Evolutionary conservation across 192 early-diverging fungal genomes (phyloP).

Genomic region (Chytriomyces hyalinus): DNA sequence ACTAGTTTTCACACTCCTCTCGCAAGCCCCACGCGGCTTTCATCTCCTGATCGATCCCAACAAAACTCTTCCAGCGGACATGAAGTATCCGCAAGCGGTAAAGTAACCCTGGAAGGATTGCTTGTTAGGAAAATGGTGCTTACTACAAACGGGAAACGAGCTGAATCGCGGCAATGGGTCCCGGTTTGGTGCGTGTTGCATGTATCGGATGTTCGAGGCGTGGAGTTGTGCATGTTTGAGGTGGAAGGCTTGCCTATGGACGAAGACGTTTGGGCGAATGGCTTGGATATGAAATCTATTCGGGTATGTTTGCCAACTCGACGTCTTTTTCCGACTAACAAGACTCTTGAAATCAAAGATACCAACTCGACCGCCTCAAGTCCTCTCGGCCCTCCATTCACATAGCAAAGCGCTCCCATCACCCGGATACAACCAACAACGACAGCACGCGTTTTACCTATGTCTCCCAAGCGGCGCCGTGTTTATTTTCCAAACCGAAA

Average conservation of each 20-base stretch:
- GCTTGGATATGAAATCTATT: not conserved
- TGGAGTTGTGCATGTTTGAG: conserved; percentile 82
- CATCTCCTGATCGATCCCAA: too few relatives aligned
- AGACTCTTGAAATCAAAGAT: conserved; percentile 21
- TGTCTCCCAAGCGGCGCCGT: conserved; percentile 81
- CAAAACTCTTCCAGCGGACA: too few relatives aligned
- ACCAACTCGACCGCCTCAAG: conserved; percentile 26
- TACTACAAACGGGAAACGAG: conserved; percentile 55
- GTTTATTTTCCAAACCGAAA: conserved; percentile 86
- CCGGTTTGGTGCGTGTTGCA: conserved; percentile 73
- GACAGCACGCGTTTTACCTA: conserved; percentile 85
- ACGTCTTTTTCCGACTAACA: conserved; percentile 11
- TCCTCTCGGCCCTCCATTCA: conserved; percentile 73
- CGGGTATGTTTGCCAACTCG: not conserved
- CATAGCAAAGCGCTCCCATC: conserved; percentile 83
- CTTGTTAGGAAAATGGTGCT: too few relatives aligned
- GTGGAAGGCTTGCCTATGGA: conserved; percentile 51
- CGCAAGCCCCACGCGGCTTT: too few relatives aligned
- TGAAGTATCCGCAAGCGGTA: too few relatives aligned
- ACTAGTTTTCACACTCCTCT: too few relatives aligned
- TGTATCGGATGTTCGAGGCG: conserved; percentile 64
- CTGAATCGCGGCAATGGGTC: conserved; percentile 81
- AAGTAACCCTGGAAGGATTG: too few relatives aligned
- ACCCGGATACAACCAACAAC: conserved; percentile 78
- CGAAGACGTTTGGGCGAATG: not conserved